These are phyloP conservation scores for Nakaseomyces bracarensis DNA, from an alignment of 1,139 yeast species.

Conservation along the genomic window DNA sequence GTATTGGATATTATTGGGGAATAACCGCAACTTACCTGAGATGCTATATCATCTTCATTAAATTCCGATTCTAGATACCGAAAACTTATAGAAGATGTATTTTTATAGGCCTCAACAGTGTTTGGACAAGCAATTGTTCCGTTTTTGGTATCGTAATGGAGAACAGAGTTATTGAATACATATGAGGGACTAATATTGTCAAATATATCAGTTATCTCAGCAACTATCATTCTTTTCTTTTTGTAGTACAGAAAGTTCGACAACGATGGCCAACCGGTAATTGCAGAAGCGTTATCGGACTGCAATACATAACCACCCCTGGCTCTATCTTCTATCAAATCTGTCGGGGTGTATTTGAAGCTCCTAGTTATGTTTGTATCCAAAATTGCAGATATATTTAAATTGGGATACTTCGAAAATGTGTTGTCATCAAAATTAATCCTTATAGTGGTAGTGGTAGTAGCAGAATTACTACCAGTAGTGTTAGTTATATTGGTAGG, in stretches of 20 bases:
- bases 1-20: constrained; percentile 46
- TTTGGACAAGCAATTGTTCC: constrained; percentile 22
- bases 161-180: constrained; percentile 15
- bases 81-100: constrained; percentile 29
- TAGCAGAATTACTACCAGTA: constrained; percentile 2
- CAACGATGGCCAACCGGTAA: constrained; percentile 38
- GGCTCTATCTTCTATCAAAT: constrained; percentile 25
- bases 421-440: neutral
- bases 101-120: constrained; percentile 14
- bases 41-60: constrained; percentile 33
- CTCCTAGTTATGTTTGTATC: constrained; percentile 13
- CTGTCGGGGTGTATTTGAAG: constrained; percentile 33
- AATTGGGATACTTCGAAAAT: constrained; percentile 29
- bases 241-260: constrained; percentile 38
- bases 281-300: constrained; percentile 18
- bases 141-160: constrained; percentile 18
- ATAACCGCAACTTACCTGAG: constrained; percentile 46
- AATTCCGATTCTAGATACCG: constrained; percentile 33
- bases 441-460: neutral
- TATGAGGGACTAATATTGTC: constrained; percentile 13
- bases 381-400: constrained; percentile 16
- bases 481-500: no score
- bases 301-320: no score
- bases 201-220: constrained; percentile 11
- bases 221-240: constrained; percentile 36